Conservation (phyloP, 2,329 filamentous ascomycete genomes). For the Alternaria angustiovoidea region DNA sequence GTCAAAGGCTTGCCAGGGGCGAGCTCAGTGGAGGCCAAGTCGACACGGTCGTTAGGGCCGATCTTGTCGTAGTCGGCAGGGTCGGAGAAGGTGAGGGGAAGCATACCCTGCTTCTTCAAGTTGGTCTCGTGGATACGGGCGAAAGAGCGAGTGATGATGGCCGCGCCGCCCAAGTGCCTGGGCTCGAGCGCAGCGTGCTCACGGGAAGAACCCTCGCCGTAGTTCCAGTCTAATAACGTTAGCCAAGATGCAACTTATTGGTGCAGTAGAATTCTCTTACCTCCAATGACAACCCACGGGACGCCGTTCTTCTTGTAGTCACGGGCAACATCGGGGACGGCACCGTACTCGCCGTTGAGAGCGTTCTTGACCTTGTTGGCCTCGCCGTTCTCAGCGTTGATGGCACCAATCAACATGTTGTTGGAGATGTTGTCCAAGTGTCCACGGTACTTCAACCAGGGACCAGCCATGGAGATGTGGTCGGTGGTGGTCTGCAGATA, state of each 20-base stretch:
- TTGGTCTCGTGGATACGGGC: slow-evolving; percentile 99
- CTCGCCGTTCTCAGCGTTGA: slow-evolving; percentile 94
- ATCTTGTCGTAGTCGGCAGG: slow-evolving; percentile 99
- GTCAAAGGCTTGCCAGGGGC: slow-evolving; percentile 93
- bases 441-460: slow-evolving; percentile 98
- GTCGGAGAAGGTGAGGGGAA: slow-evolving; percentile 93
- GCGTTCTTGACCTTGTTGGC: slow-evolving; percentile 97
- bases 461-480: slow-evolving; percentile 96
- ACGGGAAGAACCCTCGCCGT: slow-evolving; percentile 96
- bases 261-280: neutral
- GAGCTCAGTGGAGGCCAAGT: slow-evolving; percentile 87
- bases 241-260: neutral
- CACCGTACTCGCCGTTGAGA: slow-evolving; percentile 82
- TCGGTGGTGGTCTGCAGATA: slow-evolving; percentile 78
- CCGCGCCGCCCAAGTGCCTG: slow-evolving; percentile 93
- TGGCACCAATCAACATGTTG: slow-evolving; percentile 98
- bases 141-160: slow-evolving; percentile 94
- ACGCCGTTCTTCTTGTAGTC: slow-evolving; percentile 98
- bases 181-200: slow-evolving; percentile 98
- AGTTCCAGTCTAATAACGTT: slow-evolving; percentile 85
- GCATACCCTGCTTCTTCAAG: slow-evolving; percentile 99
- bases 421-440: slow-evolving; percentile 99
- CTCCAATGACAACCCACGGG: slow-evolving; percentile 95
- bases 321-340: slow-evolving; percentile 91
- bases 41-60: slow-evolving; percentile 88